phyloP scores from a whole-genome alignment of 352 stramenopile species.

The Phytopythium delawarense region DNA sequence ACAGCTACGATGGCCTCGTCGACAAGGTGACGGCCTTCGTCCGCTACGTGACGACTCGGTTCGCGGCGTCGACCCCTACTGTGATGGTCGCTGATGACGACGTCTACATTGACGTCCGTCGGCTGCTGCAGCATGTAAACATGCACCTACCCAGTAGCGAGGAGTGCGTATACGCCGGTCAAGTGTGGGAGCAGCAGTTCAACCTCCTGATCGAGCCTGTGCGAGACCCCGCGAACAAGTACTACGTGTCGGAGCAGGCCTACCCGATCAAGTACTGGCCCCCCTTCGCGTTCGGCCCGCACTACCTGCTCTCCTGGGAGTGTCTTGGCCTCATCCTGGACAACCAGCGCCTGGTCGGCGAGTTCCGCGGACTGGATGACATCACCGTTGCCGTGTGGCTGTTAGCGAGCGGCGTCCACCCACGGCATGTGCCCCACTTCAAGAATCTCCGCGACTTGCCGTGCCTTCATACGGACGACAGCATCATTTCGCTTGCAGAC shows the following conservation, averaged over 20 bases:
- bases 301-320: conserved; percentile 50
- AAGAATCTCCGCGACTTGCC: conserved; percentile 11
- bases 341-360: conserved; percentile 22
- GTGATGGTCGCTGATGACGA: conserved; percentile 68
- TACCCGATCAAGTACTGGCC: conserved; percentile 33
- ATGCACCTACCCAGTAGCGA: not conserved
- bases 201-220: conserved; percentile 9
- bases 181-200: conserved; percentile 22
- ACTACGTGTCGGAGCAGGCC: conserved; percentile 22
- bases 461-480: conserved; percentile 2
- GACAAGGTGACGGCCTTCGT: conserved; percentile 51
- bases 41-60: conserved; percentile 16
- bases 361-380: conserved; percentile 30
- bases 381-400: conserved; percentile 39
- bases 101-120: conserved; percentile 35
- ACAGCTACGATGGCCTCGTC: conserved; percentile 38
- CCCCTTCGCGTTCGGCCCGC: conserved; percentile 33
- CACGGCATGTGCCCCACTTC: conserved; percentile 14
- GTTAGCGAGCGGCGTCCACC: conserved; percentile 21
- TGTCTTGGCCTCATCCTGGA: conserved; percentile 27
- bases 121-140: conserved; percentile 10
- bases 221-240: conserved; percentile 26
- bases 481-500: conserved; percentile 19
- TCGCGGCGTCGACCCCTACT: conserved; percentile 10
- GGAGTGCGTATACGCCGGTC: conserved; percentile 24